Percentiles rank a stretch among this genome's conserved stretches.
Conservation (phyloP, 2,329 filamentous ascomycete genomes). For the Stachybotrys chartarum region DNA sequence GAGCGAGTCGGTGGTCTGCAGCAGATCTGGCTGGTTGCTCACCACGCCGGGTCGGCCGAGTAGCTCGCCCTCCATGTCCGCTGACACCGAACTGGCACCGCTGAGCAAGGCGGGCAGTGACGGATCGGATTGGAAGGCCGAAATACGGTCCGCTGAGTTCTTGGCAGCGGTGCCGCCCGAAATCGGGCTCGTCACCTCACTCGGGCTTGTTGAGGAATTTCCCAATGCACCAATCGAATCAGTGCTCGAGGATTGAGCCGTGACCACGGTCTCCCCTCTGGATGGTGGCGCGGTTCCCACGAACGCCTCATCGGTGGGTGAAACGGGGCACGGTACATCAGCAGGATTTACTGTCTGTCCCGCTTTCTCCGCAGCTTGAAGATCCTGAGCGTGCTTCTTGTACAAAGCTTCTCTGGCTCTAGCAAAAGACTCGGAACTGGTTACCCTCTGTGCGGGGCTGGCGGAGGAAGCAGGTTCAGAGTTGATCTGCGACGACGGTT, state of each 20-base stretch:
- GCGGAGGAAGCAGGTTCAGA: background rate
- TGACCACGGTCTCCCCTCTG: conserved; percentile 33
- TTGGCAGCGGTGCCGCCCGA: conserved; percentile 31
- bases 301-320: conserved; percentile 36
- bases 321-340: conserved; percentile 33
- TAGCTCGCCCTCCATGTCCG: conserved; percentile 55
- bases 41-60: conserved; percentile 42
- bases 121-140: conserved; percentile 54
- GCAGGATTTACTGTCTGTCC: conserved; percentile 16
- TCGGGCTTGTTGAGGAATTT: conserved; percentile 48
- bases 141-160: conserved; percentile 37
- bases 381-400: background rate
- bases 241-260: conserved; percentile 43
- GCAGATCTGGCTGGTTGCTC: conserved; percentile 30
- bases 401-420: background rate
- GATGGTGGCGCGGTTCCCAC: conserved; percentile 21
- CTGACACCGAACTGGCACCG: conserved; percentile 57
- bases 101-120: conserved; percentile 57
- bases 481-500: conserved; percentile 36
- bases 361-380: background rate
- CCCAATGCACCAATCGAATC: conserved; percentile 40
- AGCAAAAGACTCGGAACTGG: background rate
- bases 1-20: conserved; percentile 47
- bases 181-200: conserved; percentile 43
- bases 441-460: background rate